Percentiles rank a stretch among this genome's conserved stretches.
These are phyloP conservation scores for Wilcoxina mikolae DNA, from an alignment of 495 filamentous ascomycete species.

Conservation along the genomic window DNA sequence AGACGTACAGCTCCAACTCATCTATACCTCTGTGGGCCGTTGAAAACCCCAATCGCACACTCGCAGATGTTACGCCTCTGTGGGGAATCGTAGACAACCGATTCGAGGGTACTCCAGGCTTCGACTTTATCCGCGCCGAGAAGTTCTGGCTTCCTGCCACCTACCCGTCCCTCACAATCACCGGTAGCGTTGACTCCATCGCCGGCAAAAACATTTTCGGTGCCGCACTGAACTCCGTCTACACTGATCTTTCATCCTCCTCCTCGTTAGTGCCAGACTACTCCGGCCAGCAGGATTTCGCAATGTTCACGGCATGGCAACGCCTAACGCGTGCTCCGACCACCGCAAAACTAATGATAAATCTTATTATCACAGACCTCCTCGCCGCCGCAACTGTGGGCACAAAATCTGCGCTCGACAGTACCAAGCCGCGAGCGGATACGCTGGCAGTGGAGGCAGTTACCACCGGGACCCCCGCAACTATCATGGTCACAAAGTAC, in stretches of 20 bases:
- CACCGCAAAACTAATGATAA: constrained; percentile 27
- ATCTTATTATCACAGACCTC: constrained; percentile 34
- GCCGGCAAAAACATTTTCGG: not conserved
- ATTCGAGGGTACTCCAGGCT: constrained; percentile 14
- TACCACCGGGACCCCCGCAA: constrained; percentile 5
- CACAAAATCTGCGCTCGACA: constrained; percentile 19
- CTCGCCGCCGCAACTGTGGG: constrained; percentile 31
- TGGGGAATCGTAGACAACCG: constrained; percentile 30
- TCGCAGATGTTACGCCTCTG: constrained; percentile 23
- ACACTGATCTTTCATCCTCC: not conserved
- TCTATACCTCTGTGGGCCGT: constrained; percentile 30
- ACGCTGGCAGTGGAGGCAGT: constrained; percentile 11
- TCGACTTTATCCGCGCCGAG: not conserved
- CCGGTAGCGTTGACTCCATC: not conserved
- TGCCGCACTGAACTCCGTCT: not conserved
- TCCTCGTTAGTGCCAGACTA: constrained; percentile 22
- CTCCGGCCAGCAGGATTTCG: constrained; percentile 23
- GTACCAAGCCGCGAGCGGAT: not conserved
- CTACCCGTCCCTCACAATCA: not conserved
- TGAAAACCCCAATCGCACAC: constrained; percentile 20
- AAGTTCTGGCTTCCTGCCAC: not conserved
- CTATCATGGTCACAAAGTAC: constrained; percentile 1
- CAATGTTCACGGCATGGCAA: constrained; percentile 30
- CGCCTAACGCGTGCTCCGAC: constrained; percentile 16
- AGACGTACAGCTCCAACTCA: constrained; percentile 21